These are phyloP conservation scores for Mucor piriformis DNA, from an alignment of 371 early-diverging fungal genomes.

Conservation along the genomic window DNA sequence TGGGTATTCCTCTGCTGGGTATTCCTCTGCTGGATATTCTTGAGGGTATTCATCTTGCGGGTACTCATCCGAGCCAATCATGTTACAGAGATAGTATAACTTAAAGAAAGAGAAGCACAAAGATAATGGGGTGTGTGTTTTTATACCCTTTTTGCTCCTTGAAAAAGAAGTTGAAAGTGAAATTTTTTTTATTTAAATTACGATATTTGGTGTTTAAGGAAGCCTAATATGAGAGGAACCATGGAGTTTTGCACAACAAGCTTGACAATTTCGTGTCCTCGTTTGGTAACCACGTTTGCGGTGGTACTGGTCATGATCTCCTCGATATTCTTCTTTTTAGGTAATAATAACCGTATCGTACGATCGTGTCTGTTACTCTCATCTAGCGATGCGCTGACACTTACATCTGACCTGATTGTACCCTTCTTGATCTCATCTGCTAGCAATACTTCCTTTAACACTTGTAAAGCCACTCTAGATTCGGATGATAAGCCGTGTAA, in stretches of 20 bases:
- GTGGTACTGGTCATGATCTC: slow-evolving; percentile 30
- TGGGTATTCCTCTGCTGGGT: background rate
- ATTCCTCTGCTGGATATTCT: background rate
- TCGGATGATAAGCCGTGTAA: slow-evolving; percentile 21
- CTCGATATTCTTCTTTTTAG: slow-evolving; percentile 15
- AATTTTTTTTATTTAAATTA: slow-evolving; percentile 1
- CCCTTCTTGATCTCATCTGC: slow-evolving; percentile 56
- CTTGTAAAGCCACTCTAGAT: slow-evolving; percentile 56
- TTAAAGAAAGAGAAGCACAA: background rate
- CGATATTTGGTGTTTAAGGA: slow-evolving; percentile 39
- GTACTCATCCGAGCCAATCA: slow-evolving; percentile 1
- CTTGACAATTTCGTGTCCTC: slow-evolving; percentile 58
- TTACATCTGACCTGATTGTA: slow-evolving; percentile 4
- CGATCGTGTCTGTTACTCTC: background rate
- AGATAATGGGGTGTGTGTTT: background rate
- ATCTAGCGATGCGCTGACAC: background rate
- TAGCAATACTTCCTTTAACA: slow-evolving; percentile 57
- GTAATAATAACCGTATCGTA: slow-evolving; percentile 8
- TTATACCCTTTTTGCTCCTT: background rate
- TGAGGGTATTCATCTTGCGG: background rate
- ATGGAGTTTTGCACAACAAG: slow-evolving; percentile 65
- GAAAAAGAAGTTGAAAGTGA: background rate
- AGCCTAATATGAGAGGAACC: slow-evolving; percentile 60
- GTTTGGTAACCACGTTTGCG: slow-evolving; percentile 50
- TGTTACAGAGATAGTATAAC: background rate